A percentile compares a stretch with the other conserved stretches of the same genome.
Conservation (phyloP, 805 yeast species). For the Naumovozyma dairenensis region DNA sequence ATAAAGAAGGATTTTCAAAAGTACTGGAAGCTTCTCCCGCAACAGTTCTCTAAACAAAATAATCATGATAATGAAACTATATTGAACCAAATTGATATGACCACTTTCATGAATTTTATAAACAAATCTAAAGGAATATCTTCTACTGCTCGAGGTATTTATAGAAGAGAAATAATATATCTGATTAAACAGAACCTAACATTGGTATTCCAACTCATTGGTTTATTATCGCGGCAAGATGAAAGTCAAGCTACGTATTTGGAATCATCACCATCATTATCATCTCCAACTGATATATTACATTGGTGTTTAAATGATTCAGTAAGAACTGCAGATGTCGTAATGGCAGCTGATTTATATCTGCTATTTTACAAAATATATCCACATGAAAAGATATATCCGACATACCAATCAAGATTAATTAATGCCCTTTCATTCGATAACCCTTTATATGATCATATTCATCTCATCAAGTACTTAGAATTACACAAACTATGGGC, state of each 20-base stretch:
- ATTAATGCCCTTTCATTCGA: conserved; percentile 15
- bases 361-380: conserved; percentile 10
- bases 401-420: conserved; percentile 5
- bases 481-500: conserved; percentile 8
- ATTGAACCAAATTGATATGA: conserved; percentile 1
- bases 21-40: conserved; percentile 2
- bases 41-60: background rate
- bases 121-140: conserved; percentile 1
- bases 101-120: conserved; percentile 1
- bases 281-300: conserved; percentile 5
- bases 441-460: conserved; percentile 15
- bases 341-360: conserved; percentile 18
- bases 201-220: background rate
- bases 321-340: conserved; percentile 10
- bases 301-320: conserved; percentile 14
- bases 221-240: too few species aligned
- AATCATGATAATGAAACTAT: background rate
- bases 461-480: conserved; percentile 11
- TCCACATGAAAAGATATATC: conserved; percentile 4
- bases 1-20: conserved; percentile 2
- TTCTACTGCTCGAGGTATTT: conserved; percentile 5
- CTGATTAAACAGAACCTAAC: background rate
- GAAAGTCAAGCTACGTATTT: too few species aligned
- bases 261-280: background rate
- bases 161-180: conserved; percentile 7